Base-by-base conservation (phyloP, 345 rosid species). In the Carallia pectinifolia region DNA sequence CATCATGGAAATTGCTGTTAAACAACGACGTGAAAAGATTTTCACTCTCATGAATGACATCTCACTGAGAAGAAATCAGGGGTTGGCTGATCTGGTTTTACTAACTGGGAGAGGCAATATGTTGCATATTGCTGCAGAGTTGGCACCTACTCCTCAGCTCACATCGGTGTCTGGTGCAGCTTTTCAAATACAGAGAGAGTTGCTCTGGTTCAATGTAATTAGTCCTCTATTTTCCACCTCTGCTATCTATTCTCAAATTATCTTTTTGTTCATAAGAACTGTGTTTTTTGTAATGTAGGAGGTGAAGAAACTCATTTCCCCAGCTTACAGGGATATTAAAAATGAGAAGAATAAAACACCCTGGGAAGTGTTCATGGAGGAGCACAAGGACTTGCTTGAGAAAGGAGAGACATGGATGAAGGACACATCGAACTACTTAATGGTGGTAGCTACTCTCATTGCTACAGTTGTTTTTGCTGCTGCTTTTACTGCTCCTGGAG, bases 1-100 rank as follows among this genome's bases (percentile, higher is more conserved):
- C 31, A 74, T 78, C 53, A 71, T 79, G 64, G 79, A 79, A 23
- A 40, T 61, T 3, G 79, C 79, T 23, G 59, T 74, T 52, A 10
- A 50, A 19, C 66, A 67, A 16, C 68, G 79, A 23, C 76, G 74
- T 16, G 69, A 29, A 27, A 53, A 64, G 29, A 52, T 74, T 61
- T 74, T 74, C 53, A 74, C 44, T 15, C 68, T 70, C 17, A 74
- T 74, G 53, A 15, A 67, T 36, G 77, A 67, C 6, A 50, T 79
- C 4, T 63, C 72, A 7, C 59, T 53, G 23, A 75, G 68, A 23
- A 23, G 23, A 56, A 69, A 75, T 23, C 15, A 71, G 10, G 29
- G 71, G 7, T 69, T 62, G 1, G 30, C 64, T 5, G 71, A 40
- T 34, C 19, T 15, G 30, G 76, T 33, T 33, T 33, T 33, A 1